Evolutionary conservation across 805 yeast species (phyloP).

Genomic region (Zygosaccharomyces lentus): DNA sequence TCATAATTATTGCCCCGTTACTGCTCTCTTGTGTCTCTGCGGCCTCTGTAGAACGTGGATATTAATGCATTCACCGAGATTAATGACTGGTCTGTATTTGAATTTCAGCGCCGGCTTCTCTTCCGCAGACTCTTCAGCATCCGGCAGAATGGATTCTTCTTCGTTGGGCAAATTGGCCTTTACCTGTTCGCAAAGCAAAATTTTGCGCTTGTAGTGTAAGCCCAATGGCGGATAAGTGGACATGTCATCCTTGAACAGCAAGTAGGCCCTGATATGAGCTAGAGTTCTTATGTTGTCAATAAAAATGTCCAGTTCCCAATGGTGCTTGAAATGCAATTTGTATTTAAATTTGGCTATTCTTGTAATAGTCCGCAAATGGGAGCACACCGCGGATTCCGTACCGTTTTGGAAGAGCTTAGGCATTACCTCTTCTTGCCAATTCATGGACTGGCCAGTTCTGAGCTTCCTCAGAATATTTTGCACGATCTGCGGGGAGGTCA

Average conservation of each 20-base stretch:
- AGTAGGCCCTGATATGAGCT: slow-evolving; percentile 22
- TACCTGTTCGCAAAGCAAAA: slow-evolving; percentile 8
- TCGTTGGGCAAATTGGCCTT: slow-evolving; percentile 10
- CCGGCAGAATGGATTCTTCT: slow-evolving; percentile 6
- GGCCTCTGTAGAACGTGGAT: slow-evolving; percentile 33
- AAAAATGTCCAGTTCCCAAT: slow-evolving; percentile 33
- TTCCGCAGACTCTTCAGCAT: background rate
- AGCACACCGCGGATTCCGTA: slow-evolving; percentile 6
- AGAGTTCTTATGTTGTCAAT: slow-evolving; percentile 26
- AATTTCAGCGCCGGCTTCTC: slow-evolving; percentile 25
- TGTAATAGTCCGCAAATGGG: slow-evolving; percentile 24
- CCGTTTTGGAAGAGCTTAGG: slow-evolving; percentile 9
- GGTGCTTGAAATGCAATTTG: slow-evolving; percentile 24
- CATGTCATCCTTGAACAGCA: slow-evolving; percentile 17
- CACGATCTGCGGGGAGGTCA: slow-evolving; percentile 22
- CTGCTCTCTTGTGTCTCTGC: slow-evolving; percentile 19
- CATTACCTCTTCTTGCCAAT: slow-evolving; percentile 19
- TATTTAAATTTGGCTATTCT: slow-evolving; percentile 26
- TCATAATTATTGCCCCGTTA: no score
- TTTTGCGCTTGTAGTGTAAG: slow-evolving; percentile 8
- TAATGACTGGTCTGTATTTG: slow-evolving; percentile 23
- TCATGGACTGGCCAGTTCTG: slow-evolving; percentile 25
- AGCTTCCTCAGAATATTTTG: slow-evolving; percentile 23
- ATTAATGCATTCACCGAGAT: slow-evolving; percentile 28
- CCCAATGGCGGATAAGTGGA: slow-evolving; percentile 1